Evolutionary conservation across 2,329 filamentous ascomycete species (phyloP).

Genomic region (Biscogniauxia sp.): DNA sequence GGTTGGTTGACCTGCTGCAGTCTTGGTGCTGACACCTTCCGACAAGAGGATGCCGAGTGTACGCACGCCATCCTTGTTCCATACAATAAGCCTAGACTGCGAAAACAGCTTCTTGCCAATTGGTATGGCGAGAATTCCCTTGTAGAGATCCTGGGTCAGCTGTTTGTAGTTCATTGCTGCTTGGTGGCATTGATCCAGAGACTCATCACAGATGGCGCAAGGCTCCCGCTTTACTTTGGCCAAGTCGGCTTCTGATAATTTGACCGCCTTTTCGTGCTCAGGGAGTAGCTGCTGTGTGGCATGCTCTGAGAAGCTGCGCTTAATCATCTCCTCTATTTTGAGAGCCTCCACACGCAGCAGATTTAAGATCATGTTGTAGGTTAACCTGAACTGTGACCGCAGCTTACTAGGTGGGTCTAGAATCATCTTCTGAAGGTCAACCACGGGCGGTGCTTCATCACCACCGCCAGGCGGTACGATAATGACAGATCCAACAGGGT

Average conservation of each 20-base stretch:
- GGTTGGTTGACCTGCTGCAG: conserved; percentile 56
- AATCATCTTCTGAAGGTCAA: conserved; percentile 87
- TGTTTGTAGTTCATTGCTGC: conserved; percentile 77
- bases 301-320: conserved; percentile 97
- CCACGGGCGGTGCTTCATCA: conserved; percentile 85
- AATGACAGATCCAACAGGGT: conserved; percentile 90
- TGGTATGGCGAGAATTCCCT: conserved; percentile 73
- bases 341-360: conserved; percentile 90
- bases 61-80: conserved; percentile 78
- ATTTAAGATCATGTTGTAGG: conserved; percentile 99
- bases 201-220: conserved; percentile 76
- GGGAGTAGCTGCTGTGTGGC: conserved; percentile 91
- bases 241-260: conserved; percentile 85
- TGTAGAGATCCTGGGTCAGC: conserved; percentile 78
- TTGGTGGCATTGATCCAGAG: conserved; percentile 78
- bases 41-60: conserved; percentile 77
- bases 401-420: conserved; percentile 93
- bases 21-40: conserved; percentile 68
- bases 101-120: conserved; percentile 78
- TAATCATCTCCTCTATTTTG: conserved; percentile 99
- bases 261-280: conserved; percentile 93
- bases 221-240: conserved; percentile 84
- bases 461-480: conserved; percentile 77
- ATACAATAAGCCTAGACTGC: conserved; percentile 75
- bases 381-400: conserved; percentile 91